These are phyloP conservation scores for Nemania sp. DNA, from an alignment of 2,329 filamentous ascomycete species.

Conservation along the genomic window DNA sequence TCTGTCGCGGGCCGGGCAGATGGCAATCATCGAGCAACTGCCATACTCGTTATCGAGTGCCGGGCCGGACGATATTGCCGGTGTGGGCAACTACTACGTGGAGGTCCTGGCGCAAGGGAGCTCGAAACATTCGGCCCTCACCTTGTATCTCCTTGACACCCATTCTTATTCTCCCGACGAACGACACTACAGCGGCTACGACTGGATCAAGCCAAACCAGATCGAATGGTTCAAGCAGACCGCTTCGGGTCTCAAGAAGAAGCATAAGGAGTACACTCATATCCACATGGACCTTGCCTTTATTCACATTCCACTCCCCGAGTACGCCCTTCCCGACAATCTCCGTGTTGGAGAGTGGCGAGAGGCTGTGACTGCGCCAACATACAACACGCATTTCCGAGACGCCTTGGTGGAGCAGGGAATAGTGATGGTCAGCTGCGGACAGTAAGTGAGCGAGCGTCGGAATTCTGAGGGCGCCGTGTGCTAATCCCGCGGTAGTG, in stretches of 20 bases:
- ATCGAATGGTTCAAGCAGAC: conserved; percentile 93
- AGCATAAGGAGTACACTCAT: conserved; percentile 83
- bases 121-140: conserved; percentile 86
- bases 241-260: conserved; percentile 72
- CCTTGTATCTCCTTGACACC: conserved; percentile 92
- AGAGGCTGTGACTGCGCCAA: conserved; percentile 84
- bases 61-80: conserved; percentile 82
- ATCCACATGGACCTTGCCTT: conserved; percentile 96
- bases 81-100: conserved; percentile 92
- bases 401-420: conserved; percentile 86
- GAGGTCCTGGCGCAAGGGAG: conserved; percentile 82
- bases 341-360: conserved; percentile 72
- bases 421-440: conserved; percentile 84
- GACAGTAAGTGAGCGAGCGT: conserved; percentile 67
- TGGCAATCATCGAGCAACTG: conserved; percentile 83
- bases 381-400: conserved; percentile 90
- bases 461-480: not conserved
- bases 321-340: conserved; percentile 71
- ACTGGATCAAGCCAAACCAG: conserved; percentile 94
- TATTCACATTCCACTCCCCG: conserved; percentile 94
- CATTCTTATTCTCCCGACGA: conserved; percentile 93
- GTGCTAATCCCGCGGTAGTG: conserved; percentile 52
- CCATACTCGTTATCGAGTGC: conserved; percentile 88
- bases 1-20: conserved; percentile 75
- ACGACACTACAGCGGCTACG: conserved; percentile 85